Percentiles rank a stretch among this genome's conserved stretches.
phyloP scores from a whole-genome alignment of 768 basidiomycete species.

The Amanita rimosa region DNA sequence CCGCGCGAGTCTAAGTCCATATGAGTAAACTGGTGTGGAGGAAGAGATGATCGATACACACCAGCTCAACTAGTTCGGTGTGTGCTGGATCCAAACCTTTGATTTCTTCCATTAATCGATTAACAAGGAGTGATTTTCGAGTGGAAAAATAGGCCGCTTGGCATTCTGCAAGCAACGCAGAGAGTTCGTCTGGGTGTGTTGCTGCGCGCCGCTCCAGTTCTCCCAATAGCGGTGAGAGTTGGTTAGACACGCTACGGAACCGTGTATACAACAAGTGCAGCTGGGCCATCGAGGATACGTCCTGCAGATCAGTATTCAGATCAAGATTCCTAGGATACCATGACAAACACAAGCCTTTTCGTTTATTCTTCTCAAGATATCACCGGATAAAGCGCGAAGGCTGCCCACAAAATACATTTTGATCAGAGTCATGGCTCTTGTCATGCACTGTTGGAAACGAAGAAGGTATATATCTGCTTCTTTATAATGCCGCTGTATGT shows the following conservation, averaged over 20 bases:
- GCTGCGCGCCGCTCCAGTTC: conserved; percentile 77
- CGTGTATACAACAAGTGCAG: conserved; percentile 85
- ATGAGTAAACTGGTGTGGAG: background rate
- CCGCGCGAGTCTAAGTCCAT: conserved; percentile 62
- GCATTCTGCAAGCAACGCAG: conserved; percentile 75
- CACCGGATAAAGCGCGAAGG: conserved; percentile 64
- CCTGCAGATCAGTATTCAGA: conserved; percentile 25
- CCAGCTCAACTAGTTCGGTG: conserved; percentile 84
- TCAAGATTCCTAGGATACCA: background rate
- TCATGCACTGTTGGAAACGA: conserved; percentile 97
- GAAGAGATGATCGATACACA: conserved; percentile 18
- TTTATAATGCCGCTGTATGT: conserved; percentile 67
- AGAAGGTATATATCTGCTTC: conserved; percentile 94
- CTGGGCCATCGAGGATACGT: conserved; percentile 71
- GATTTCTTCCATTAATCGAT: conserved; percentile 73
- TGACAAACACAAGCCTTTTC: conserved; percentile 47
- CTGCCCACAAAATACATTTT: conserved; percentile 94
- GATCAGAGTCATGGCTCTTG: conserved; percentile 94
- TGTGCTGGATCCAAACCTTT: conserved; percentile 65
- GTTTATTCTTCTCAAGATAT: conserved; percentile 61
- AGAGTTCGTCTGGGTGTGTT: conserved; percentile 76
- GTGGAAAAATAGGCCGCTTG: conserved; percentile 73
- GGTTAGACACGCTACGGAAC: conserved; percentile 60
- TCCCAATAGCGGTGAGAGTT: conserved; percentile 65
- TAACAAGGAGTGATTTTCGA: conserved; percentile 61